Base-by-base conservation (phyloP, 441 rosid genomes). In the Pelargonium citronellum region DNA sequence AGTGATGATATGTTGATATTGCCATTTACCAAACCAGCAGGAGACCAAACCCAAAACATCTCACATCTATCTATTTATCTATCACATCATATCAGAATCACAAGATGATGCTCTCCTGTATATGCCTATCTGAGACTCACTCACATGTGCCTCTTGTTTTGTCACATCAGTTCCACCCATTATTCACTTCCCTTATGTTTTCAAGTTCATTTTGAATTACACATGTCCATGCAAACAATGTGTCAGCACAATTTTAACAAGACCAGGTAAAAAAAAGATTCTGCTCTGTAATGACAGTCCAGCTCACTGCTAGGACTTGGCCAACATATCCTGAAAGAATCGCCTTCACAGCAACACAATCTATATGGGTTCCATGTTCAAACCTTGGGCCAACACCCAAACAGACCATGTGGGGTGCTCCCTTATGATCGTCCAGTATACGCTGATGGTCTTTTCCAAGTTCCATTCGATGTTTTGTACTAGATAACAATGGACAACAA, bases 81-180 rank as follows among this genome's bases (percentile, higher is more conserved):
- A 41, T 41, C 11, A 41, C 44, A 41, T 41, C 44, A 41, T 41
- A 41, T 41, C 44, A 41, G 44, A 41, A 41, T 49, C 57, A 49
- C 17, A 49, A 49, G 57, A 49, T 49, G 17, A 49, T 49, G 57
- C 15, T 8, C 11, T n/a, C 13, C 2, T 12, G 15, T 49, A 49
- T 49, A 13, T n/a, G 57, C 11, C 44, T 41, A 49, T 49, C 15
- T 15, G 7, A 49, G 57, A 15, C 57, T 49, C 57, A 49, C 57
- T 49, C 16, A 49, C 57, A 49, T 49, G 57, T 12, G 15, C 57
- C 57, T 15, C 57, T 49, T 49, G 57, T n/a, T 49, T 15, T 49
- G 57, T 49, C 57, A 12, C 57, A 49, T 49, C 57, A 49, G 57
- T 49, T 13, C 57, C 17, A 49, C 15, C 57, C 60, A n/a, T 53